phyloP scores from a whole-genome alignment of 495 filamentous ascomycete genomes.

The Pyrenula massariospora region DNA sequence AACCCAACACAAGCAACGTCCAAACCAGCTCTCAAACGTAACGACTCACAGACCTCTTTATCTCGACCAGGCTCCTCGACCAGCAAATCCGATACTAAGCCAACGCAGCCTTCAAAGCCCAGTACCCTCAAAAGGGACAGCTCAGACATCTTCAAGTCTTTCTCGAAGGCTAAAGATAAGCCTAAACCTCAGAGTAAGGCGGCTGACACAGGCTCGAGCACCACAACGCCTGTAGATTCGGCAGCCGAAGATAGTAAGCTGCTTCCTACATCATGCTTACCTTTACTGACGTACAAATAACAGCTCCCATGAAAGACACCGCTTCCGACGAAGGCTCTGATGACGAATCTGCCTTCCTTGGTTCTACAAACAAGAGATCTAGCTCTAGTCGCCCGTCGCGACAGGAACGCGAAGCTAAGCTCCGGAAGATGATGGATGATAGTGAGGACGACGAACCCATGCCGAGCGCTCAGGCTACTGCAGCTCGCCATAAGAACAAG shows the following conservation, averaged over 20 bases:
- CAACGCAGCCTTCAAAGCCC: slow-evolving; percentile 15
- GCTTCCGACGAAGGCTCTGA: slow-evolving; percentile 43
- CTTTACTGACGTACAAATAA: background rate
- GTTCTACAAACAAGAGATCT: slow-evolving; percentile 22
- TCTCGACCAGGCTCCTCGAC: slow-evolving; percentile 4
- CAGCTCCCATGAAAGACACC: slow-evolving; percentile 11
- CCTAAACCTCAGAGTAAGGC: slow-evolving; percentile 1
- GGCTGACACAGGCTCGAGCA: background rate
- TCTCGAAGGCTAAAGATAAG: slow-evolving; percentile 5
- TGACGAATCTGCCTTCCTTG: slow-evolving; percentile 53
- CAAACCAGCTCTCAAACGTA: background rate
- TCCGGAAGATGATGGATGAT: slow-evolving; percentile 82
- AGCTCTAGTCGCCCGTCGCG: slow-evolving; percentile 40
- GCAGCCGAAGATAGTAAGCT: slow-evolving; percentile 43
- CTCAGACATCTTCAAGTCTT: slow-evolving; percentile 14
- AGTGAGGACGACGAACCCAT: slow-evolving; percentile 40
- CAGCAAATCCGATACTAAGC: slow-evolving; percentile 4
- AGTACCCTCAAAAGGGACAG: slow-evolving; percentile 14
- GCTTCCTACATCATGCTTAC: background rate
- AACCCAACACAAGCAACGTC: background rate
- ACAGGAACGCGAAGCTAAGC: slow-evolving; percentile 59
- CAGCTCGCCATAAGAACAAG: slow-evolving; percentile 7
- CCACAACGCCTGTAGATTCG: slow-evolving; percentile 27
- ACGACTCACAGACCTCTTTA: background rate
- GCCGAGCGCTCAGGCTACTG: slow-evolving; percentile 5